These are phyloP conservation scores for Hyaloperonospora brassicae DNA, from an alignment of 352 stramenopile genomes.

Conservation along the genomic window DNA sequence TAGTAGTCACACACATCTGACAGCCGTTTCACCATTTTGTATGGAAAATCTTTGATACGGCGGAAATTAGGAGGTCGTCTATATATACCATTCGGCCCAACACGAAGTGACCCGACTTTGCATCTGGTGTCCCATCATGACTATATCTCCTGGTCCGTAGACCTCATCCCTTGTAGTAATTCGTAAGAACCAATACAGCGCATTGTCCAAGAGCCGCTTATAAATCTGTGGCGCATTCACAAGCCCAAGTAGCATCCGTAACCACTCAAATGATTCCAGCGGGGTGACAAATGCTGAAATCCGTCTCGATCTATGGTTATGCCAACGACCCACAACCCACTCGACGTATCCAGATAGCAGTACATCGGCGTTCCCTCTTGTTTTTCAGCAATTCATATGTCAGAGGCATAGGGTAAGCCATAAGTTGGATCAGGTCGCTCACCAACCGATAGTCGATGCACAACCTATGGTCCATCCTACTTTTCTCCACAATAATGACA, in stretches of 20 bases:
- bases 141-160: neutral
- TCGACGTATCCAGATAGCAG: neutral
- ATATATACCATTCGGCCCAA: too few relatives aligned
- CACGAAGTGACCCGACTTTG: too few relatives aligned
- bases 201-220: neutral
- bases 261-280: neutral
- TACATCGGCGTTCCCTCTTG: neutral
- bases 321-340: neutral
- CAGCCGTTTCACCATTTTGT: too few relatives aligned
- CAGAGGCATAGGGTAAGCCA: too few relatives aligned
- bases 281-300: neutral
- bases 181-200: neutral
- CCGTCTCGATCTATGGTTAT: neutral
- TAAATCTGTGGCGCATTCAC: neutral
- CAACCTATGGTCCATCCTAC: slow-evolving; percentile 1
- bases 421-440: neutral
- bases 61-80: too few relatives aligned
- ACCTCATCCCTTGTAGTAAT: neutral
- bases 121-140: too few relatives aligned
- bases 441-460: slow-evolving; percentile 6
- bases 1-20: too few relatives aligned
- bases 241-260: neutral
- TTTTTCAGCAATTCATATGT: slow-evolving; percentile 11
- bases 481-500: slow-evolving; percentile 4
- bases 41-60: too few relatives aligned